Conservation (phyloP, 108 stramenopile species). For the Skeletonema potamos region DNA sequence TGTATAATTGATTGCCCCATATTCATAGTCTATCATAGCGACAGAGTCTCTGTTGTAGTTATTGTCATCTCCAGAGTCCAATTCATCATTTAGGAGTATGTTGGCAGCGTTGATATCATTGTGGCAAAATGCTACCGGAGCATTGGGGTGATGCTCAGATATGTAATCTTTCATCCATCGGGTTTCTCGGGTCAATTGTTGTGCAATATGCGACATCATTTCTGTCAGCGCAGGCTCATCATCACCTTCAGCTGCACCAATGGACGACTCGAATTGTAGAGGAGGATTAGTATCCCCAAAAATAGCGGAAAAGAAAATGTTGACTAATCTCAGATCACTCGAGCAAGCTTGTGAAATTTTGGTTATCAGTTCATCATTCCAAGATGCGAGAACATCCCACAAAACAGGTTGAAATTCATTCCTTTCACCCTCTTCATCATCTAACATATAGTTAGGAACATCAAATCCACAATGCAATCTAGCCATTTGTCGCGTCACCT, state of each 20-base stretch:
- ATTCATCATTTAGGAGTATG: constrained; percentile 45
- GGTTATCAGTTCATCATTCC: constrained; percentile 50
- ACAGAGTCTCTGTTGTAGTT: constrained; percentile 28
- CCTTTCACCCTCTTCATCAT: background rate
- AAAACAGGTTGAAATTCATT: constrained; percentile 30
- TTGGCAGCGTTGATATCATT: constrained; percentile 88
- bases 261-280: constrained; percentile 5
- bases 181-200: constrained; percentile 45
- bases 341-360: background rate
- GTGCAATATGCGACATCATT: constrained; percentile 19
- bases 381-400: constrained; percentile 49
- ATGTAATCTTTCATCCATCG: constrained; percentile 9
- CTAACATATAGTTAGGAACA: constrained; percentile 8
- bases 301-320: constrained; percentile 6
- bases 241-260: constrained; percentile 12
- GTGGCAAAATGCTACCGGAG: constrained; percentile 79
- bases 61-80: constrained; percentile 1
- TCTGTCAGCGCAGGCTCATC: constrained; percentile 1
- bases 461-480: constrained; percentile 64
- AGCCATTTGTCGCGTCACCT: constrained; percentile 63
- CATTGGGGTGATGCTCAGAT: background rate
- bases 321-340: background rate
- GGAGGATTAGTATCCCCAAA: background rate
- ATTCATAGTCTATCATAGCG: constrained; percentile 87
- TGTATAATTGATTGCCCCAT: constrained; percentile 74